Percentiles rank a stretch among this genome's conserved stretches.
phyloP scores from a whole-genome alignment of 2,329 filamentous ascomycete species.

The Chaetomium strumarium region DNA sequence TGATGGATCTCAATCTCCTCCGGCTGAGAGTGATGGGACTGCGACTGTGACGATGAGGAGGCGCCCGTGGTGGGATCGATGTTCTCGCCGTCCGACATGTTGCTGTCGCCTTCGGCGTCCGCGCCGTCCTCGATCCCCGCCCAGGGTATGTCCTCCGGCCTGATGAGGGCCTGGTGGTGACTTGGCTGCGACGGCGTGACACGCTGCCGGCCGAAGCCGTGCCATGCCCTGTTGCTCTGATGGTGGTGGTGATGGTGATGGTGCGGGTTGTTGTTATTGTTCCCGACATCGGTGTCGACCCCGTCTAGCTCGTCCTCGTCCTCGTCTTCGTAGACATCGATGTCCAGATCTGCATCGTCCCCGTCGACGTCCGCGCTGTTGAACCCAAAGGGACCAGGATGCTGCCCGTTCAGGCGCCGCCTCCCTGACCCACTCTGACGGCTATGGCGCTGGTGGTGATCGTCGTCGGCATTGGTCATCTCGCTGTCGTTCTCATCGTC shows the following conservation, averaged over 20 bases:
- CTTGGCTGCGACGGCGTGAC: not conserved
- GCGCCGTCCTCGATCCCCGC: slow-evolving; percentile 47
- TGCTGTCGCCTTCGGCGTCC: slow-evolving; percentile 9
- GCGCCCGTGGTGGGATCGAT: slow-evolving; percentile 34
- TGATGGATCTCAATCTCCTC: slow-evolving; percentile 17
- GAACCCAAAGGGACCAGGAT: slow-evolving; percentile 11
- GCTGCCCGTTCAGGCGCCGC: not conserved
- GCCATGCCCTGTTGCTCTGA: not conserved
- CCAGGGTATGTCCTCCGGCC: slow-evolving; percentile 51
- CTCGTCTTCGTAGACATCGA: slow-evolving; percentile 29
- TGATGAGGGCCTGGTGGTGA: slow-evolving; percentile 10
- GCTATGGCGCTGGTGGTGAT: not conserved
- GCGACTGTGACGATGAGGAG: not conserved
- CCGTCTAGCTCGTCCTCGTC: slow-evolving; percentile 28
- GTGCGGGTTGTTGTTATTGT: slow-evolving; percentile 8
- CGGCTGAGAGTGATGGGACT: not conserved
- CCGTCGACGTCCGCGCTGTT: slow-evolving; percentile 15
- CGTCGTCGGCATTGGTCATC: slow-evolving; percentile 28
- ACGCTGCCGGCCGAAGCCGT: slow-evolving; percentile 7
- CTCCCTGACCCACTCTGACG: not conserved
- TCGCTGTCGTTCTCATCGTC: slow-evolving; percentile 23
- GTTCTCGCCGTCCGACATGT: slow-evolving; percentile 46
- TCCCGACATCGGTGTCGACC: slow-evolving; percentile 24
- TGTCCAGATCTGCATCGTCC: slow-evolving; percentile 27
- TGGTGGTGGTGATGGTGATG: not conserved